Evolutionary conservation across 192 early-diverging fungal species (phyloP), one percentile per base, ranked within the genome.

Genomic region (Mortierella alpina): DNA sequence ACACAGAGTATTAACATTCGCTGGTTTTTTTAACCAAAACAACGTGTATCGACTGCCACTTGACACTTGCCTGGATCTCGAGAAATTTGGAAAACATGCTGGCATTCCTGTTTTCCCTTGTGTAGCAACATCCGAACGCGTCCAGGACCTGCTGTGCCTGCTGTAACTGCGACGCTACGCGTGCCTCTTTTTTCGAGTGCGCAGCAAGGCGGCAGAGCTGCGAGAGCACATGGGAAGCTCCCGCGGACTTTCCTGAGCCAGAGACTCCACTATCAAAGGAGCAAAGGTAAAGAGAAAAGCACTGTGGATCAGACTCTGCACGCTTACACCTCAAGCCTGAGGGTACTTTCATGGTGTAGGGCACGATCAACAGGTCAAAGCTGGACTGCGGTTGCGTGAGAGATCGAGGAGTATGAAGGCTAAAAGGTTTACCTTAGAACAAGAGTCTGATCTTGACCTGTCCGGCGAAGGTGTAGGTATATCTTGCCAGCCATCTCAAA

Each of bases 231-330:
- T 94, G 92, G 6, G 85, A 83, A n/a, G 91, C 88, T 2, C 90
- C 86, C 44, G 90, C 88, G 1, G 96, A 87, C 74, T 99, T 99
- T 55, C 97, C 96, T 41, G 92, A 92, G 7, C 96, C 96, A 44
- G 89, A 88, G 57, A 95, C 90, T 45, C 97, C 97, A 70, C 95
- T 95, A 82, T 10, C 31, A 42, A 45, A 6, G 31, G 31, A 31
- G 45, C 50, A 52, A 18, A 60, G 44, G 41, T 59, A 17, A 14
- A 44, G 48, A n/a, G 7, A 48, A 55, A 62, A 51, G 68, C 22
- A 17, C 48, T 17, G 31, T 3, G 31, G 31, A 31, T 31, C 31
- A 31, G 31, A 31, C 1, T 3, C 31, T 31, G 31, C 8, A 20
- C 31, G 59, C n/a, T 4, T n/a, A 51, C 13, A 4, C 50, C 50